A percentile compares a stretch with the other conserved stretches of the same genome.
Conservation (phyloP, 257 asterid genomes). For the Solanum virginianum region DNA sequence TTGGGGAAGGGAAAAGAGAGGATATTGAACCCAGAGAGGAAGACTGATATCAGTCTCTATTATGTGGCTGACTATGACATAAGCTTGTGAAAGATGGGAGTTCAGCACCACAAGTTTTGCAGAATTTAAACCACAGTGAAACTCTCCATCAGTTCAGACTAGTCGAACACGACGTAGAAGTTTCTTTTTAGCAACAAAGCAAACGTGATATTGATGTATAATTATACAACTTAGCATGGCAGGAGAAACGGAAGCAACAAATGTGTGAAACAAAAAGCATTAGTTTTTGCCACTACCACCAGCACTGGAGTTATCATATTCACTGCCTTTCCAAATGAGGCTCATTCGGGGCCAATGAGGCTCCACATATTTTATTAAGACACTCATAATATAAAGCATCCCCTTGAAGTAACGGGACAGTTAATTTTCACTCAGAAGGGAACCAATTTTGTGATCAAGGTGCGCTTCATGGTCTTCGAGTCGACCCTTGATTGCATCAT, state of each 20-base stretch:
- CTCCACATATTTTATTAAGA: not conserved
- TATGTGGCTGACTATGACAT: not conserved
- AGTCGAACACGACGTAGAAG: not conserved
- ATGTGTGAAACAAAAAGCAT: not conserved
- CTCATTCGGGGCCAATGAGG: not conserved
- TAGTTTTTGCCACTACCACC: not conserved
- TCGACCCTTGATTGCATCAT: slow-evolving; percentile 43
- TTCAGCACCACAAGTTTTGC: not conserved
- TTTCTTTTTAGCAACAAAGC: not conserved
- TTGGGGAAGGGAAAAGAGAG: not conserved
- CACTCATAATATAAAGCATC: not conserved
- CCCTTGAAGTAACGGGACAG: not conserved
- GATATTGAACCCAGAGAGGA: not conserved
- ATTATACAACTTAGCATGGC: not conserved
- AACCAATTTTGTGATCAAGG: slow-evolving; percentile 38
- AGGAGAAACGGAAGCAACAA: not conserved
- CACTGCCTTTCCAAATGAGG: not conserved
- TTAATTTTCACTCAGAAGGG: slow-evolving; percentile 33
- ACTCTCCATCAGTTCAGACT: not conserved
- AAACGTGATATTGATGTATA: not conserved
- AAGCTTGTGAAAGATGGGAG: not conserved
- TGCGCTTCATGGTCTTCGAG: slow-evolving; percentile 92
- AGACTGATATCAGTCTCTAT: not conserved
- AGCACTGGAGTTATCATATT: not conserved
- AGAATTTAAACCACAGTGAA: no score